phyloP scores from a whole-genome alignment of 257 asterid genomes.

The Linderniella brevidens region DNA sequence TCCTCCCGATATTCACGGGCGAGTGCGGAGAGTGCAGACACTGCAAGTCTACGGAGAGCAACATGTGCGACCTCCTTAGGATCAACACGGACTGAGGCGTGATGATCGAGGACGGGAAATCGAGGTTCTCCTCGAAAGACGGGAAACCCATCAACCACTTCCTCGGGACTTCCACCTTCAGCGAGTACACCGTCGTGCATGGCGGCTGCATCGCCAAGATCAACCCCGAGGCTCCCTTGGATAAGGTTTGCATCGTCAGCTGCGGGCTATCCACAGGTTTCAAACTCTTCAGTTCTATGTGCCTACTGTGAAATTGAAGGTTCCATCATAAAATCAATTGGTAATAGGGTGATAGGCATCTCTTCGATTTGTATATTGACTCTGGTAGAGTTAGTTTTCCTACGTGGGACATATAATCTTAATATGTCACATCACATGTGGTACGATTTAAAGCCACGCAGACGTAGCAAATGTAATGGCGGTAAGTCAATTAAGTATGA shows the following conservation, averaged over 20 bases:
- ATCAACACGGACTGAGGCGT: slow-evolving; percentile 79
- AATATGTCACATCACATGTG: too few species aligned
- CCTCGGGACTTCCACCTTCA: slow-evolving; percentile 78
- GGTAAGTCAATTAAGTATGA: too few species aligned
- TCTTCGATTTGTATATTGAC: too few species aligned
- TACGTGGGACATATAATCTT: too few species aligned
- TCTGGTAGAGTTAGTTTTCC: too few species aligned
- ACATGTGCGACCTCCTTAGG: slow-evolving; percentile 78
- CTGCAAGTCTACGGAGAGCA: slow-evolving; percentile 70
- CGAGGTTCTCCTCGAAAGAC: slow-evolving; percentile 56
- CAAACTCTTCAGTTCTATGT: too few species aligned
- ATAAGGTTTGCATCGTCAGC: slow-evolving; percentile 73
- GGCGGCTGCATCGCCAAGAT: slow-evolving; percentile 66
- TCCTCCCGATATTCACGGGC: slow-evolving; percentile 83
- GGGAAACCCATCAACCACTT: slow-evolving; percentile 72
- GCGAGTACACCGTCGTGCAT: slow-evolving; percentile 77
- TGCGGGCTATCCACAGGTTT: slow-evolving; percentile 86
- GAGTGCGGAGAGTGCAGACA: slow-evolving; percentile 70
- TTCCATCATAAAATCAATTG: too few species aligned
- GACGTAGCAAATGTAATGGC: too few species aligned
- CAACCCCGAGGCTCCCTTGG: slow-evolving; percentile 59
- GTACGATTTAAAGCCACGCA: too few species aligned
- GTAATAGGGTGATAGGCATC: too few species aligned
- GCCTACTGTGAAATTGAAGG: too few species aligned
- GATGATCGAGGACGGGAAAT: slow-evolving; percentile 50